Conservation (phyloP, 768 basidiomycete genomes). For the Sarcodon sp. region DNA sequence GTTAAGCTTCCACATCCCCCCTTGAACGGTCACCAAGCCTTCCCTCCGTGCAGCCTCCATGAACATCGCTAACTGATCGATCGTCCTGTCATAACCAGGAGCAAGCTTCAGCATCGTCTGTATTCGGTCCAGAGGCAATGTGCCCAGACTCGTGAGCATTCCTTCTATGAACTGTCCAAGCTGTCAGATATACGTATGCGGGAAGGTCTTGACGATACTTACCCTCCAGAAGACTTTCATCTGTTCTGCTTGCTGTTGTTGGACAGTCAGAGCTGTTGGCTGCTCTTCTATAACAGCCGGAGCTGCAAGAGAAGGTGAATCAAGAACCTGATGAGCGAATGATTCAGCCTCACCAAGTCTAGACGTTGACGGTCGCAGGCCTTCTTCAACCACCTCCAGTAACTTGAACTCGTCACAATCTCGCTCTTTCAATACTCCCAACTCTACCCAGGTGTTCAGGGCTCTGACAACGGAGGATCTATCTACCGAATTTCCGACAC, state of each 20-base stretch:
- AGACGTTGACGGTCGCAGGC: constrained; percentile 10
- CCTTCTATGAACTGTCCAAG: constrained; percentile 67
- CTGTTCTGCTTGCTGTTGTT: constrained; percentile 75
- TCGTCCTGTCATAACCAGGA: constrained; percentile 66
- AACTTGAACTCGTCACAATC: constrained; percentile 45
- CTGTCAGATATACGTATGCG: neutral
- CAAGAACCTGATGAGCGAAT: neutral
- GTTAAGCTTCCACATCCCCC: constrained; percentile 57
- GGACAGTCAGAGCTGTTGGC: constrained; percentile 37
- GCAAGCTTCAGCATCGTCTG: constrained; percentile 82
- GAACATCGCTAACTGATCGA: constrained; percentile 68
- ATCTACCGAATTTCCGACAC: constrained; percentile 50
- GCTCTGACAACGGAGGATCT: constrained; percentile 56
- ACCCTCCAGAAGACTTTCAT: constrained; percentile 89
- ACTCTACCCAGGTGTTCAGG: constrained; percentile 71
- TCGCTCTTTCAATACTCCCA: constrained; percentile 69
- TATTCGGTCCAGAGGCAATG: constrained; percentile 68
- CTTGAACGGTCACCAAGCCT: constrained; percentile 55
- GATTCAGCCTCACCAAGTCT: neutral
- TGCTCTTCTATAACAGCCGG: constrained; percentile 27
- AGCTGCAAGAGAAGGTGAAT: neutral
- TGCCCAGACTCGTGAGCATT: constrained; percentile 80
- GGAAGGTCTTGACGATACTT: constrained; percentile 7
- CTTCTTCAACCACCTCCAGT: constrained; percentile 49
- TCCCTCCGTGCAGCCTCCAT: constrained; percentile 75